Conservation (phyloP, 805 yeast genomes). For the Ogataea philodendri region DNA sequence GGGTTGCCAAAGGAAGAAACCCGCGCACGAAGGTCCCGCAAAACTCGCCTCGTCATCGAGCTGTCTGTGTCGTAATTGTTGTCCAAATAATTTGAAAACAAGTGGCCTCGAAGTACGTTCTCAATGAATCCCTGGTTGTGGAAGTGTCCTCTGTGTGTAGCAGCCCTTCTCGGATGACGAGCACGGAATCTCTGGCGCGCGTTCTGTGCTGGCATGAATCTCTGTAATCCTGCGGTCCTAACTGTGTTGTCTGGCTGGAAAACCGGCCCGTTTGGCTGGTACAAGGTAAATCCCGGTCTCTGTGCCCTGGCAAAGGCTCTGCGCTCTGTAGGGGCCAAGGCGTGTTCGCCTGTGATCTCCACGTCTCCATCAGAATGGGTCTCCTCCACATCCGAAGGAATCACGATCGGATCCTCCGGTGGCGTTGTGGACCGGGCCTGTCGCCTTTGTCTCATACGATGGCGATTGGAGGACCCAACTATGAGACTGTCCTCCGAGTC, state of each 20-base stretch:
- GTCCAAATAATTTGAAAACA: slow-evolving; percentile 8
- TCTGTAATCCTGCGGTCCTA: slow-evolving; percentile 9
- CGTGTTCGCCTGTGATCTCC: slow-evolving; percentile 24
- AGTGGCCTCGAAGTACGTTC: slow-evolving; percentile 12
- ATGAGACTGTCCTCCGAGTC: slow-evolving; percentile 16
- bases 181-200: slow-evolving; percentile 9
- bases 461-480: slow-evolving; percentile 5
- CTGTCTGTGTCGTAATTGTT: slow-evolving; percentile 5
- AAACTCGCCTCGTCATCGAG: slow-evolving; percentile 11
- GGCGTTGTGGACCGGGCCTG: slow-evolving; percentile 9
- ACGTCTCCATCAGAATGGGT: slow-evolving; percentile 24
- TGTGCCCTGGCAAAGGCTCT: slow-evolving; percentile 16
- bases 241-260: slow-evolving; percentile 13
- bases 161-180: slow-evolving; percentile 2
- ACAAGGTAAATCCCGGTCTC: slow-evolving; percentile 15
- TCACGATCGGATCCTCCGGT: slow-evolving; percentile 22
- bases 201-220: background rate
- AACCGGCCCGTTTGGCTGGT: slow-evolving; percentile 17
- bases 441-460: slow-evolving; percentile 6
- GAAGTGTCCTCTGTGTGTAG: slow-evolving; percentile 1
- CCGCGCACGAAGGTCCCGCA: no score
- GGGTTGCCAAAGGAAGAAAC: slow-evolving; percentile 7
- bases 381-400: slow-evolving; percentile 23
- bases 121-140: slow-evolving; percentile 13
- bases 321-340: slow-evolving; percentile 13